A percentile compares a stretch with the other conserved stretches of the same genome.
These are phyloP conservation scores for Podospora appendiculata DNA, from an alignment of 495 filamentous ascomycete species.

Conservation along the genomic window DNA sequence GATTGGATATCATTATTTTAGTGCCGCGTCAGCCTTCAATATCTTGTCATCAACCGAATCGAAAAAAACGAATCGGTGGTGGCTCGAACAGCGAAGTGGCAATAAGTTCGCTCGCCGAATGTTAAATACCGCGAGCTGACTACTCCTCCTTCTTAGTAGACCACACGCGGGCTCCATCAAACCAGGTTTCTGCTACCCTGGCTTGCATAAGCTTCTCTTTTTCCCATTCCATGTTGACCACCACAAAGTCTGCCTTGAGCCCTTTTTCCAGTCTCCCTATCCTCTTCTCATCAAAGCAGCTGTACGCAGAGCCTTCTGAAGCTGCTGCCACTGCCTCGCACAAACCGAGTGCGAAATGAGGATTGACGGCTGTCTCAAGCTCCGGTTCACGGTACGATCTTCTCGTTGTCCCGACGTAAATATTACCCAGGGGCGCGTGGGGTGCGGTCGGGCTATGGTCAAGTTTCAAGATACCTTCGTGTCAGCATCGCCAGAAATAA, in stretches of 20 bases:
- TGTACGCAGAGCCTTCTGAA: slow-evolving; percentile 51
- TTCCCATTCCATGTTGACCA: slow-evolving; percentile 52
- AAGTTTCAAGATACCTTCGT: too few species aligned
- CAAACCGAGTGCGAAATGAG: slow-evolving; percentile 43
- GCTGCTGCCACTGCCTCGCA: slow-evolving; percentile 46
- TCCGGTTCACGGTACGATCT: slow-evolving; percentile 44
- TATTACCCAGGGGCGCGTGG: slow-evolving; percentile 46
- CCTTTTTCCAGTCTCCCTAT: slow-evolving; percentile 42
- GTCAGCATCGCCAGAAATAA: too few species aligned
- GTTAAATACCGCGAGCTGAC: too few species aligned
- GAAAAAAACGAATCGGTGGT: too few species aligned
- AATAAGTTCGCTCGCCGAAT: too few species aligned
- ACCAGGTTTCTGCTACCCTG: slow-evolving; percentile 48
- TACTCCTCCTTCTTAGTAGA: slow-evolving; percentile 1
- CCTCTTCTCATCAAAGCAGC: slow-evolving; percentile 47
- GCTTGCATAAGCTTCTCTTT: slow-evolving; percentile 44
- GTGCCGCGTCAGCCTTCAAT: too few species aligned
- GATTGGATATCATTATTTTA: neutral
- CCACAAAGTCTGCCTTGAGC: slow-evolving; percentile 48
- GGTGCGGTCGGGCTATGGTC: slow-evolving; percentile 53
- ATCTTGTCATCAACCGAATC: too few species aligned
- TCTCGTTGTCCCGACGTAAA: slow-evolving; percentile 55
- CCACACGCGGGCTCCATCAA: slow-evolving; percentile 42
- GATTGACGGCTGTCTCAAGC: slow-evolving; percentile 41
- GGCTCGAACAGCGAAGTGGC: too few species aligned